Percentiles rank a stretch among this genome's conserved stretches.
These are phyloP conservation scores for Acacia melanoxylon DNA, from an alignment of 306 rosid genomes.

Conservation along the genomic window DNA sequence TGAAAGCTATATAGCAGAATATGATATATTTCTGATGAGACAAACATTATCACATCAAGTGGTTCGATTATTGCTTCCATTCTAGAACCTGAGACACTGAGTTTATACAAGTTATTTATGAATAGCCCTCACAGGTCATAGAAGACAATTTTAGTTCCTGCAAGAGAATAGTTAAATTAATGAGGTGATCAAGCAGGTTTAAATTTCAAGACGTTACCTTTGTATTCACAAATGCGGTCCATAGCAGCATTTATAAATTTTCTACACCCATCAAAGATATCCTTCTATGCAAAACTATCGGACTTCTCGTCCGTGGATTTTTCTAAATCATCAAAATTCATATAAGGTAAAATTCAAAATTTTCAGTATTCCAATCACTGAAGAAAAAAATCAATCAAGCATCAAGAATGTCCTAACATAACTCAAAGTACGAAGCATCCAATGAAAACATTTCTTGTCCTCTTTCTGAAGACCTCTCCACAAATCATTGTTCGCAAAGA, in stretches of 20 bases:
- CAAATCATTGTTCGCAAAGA: too few species aligned
- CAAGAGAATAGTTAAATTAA: conserved; percentile 33
- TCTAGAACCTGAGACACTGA: conserved; percentile 72
- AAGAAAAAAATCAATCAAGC: too few species aligned
- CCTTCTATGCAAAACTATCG: conserved; percentile 61
- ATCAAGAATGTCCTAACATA: too few species aligned
- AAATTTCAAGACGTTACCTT: conserved; percentile 53
- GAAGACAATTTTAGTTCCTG: conserved; percentile 97
- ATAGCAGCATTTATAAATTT: conserved; percentile 80
- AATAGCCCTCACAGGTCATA: conserved; percentile 89
- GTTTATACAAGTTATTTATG: conserved; percentile 82
- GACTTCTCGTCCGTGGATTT: conserved; percentile 71
- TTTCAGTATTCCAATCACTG: too few species aligned
- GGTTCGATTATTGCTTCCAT: conserved; percentile 83
- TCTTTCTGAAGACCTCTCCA: too few species aligned
- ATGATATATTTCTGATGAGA: conserved; percentile 17
- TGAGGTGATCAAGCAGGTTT: conserved; percentile 26
- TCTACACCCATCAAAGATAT: conserved; percentile 90
- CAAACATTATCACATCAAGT: conserved; percentile 69
- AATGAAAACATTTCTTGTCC: too few species aligned
- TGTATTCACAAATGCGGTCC: conserved; percentile 86
- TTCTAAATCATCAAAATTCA: conserved; percentile 44
- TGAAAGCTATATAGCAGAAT: conserved; percentile 11
- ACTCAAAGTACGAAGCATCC: too few species aligned
- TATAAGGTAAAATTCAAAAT: conserved; percentile 9